Evolutionary conservation across 257 asterid species (phyloP).

Genomic region (Nicotiana noctiflora): DNA sequence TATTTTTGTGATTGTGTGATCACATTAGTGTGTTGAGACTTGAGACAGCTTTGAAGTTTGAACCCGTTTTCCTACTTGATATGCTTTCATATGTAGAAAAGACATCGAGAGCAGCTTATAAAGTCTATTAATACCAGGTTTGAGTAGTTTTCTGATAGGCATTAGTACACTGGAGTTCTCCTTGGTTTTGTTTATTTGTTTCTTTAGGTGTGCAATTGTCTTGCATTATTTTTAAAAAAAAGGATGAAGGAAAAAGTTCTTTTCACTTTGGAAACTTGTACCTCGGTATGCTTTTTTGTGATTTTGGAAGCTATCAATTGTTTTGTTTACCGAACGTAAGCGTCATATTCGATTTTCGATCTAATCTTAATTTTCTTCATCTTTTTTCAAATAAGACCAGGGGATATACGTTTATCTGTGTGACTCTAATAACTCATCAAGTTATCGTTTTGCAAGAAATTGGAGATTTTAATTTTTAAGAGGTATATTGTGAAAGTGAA

Average conservation of each 20-base stretch:
- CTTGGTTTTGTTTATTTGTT: too few relatives aligned
- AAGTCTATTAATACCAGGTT: neutral
- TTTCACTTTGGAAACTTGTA: neutral
- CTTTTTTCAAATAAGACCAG: neutral
- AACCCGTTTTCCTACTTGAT: neutral
- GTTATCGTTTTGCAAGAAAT: neutral
- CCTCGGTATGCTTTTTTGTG: neutral
- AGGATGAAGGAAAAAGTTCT: neutral
- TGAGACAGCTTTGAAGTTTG: neutral
- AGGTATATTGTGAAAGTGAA: too few relatives aligned
- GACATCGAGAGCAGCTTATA: neutral
- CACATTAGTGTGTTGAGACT: neutral
- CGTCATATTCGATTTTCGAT: neutral
- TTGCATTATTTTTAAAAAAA: neutral
- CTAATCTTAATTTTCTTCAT: neutral
- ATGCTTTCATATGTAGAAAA: neutral
- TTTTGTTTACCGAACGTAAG: neutral
- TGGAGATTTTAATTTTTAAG: too few relatives aligned
- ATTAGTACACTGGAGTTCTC: neutral
- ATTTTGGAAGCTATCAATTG: neutral
- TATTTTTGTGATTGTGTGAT: neutral
- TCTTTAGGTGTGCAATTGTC: neutral
- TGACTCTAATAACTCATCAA: neutral
- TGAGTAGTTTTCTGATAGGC: neutral
- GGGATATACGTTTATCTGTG: neutral